A percentile compares a stretch with the other conserved stretches of the same genome.
Conservation (phyloP, 495 filamentous ascomycete genomes). For the Hypoxylon lienhwacheense region DNA sequence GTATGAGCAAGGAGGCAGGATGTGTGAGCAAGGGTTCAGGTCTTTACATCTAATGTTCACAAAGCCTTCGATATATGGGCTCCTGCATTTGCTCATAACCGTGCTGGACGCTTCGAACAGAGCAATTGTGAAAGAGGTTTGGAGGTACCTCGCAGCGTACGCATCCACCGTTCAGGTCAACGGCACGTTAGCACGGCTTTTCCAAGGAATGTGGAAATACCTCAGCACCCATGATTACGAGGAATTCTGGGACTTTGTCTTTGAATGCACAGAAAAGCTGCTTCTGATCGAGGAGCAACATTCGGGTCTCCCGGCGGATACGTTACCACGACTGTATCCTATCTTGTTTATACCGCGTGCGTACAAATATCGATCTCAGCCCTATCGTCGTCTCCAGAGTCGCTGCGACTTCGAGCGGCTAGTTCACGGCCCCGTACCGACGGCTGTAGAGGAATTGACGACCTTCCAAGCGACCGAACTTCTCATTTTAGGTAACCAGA, state of each 20-base stretch:
- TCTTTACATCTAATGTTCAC: slow-evolving; percentile 35
- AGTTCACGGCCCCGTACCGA: slow-evolving; percentile 32
- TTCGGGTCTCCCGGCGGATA: slow-evolving; percentile 34
- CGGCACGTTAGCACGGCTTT: slow-evolving; percentile 32
- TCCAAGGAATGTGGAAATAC: slow-evolving; percentile 37
- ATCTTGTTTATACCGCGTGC: slow-evolving; percentile 38
- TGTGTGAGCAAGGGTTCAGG: slow-evolving; percentile 38
- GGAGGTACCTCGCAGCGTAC: slow-evolving; percentile 39
- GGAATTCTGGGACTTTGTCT: slow-evolving; percentile 38
- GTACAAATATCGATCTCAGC: slow-evolving; percentile 32
- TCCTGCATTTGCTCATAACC: slow-evolving; percentile 35
- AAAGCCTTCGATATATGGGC: slow-evolving; percentile 36
- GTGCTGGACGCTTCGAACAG: slow-evolving; percentile 38
- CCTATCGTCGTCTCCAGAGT: slow-evolving; percentile 36
- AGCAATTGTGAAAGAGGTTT: slow-evolving; percentile 39
- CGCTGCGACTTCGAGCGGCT: slow-evolving; percentile 33
- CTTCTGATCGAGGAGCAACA: slow-evolving; percentile 34
- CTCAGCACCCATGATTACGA: slow-evolving; percentile 38
- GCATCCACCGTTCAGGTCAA: slow-evolving; percentile 25
- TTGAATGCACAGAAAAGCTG: slow-evolving; percentile 38
- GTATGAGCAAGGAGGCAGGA: slow-evolving; percentile 34
- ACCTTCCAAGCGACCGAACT: slow-evolving; percentile 37
- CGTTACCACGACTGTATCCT: slow-evolving; percentile 35
- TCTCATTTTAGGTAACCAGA: slow-evolving; percentile 33
- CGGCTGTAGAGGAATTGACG: slow-evolving; percentile 32